Evolutionary conservation across 768 basidiomycete species (phyloP).

Genomic region (Mycena galericulata): DNA sequence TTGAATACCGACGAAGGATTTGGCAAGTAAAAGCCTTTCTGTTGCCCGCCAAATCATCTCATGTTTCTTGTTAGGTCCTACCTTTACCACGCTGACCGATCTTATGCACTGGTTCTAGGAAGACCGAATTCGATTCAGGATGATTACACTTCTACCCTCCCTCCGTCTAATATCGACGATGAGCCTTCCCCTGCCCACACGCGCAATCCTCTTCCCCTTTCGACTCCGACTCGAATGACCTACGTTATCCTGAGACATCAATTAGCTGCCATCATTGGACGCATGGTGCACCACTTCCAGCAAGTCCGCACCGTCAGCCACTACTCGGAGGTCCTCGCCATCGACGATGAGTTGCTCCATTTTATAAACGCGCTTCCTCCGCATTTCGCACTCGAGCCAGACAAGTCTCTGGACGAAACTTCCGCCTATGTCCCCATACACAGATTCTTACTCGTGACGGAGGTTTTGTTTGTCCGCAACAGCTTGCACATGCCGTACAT

Average conservation of each 20-base stretch:
- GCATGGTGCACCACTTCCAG: constrained; percentile 94
- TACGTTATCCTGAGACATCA: constrained; percentile 90
- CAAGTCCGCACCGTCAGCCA: constrained; percentile 81
- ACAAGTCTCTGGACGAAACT: constrained; percentile 79
- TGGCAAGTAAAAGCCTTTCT: constrained; percentile 68
- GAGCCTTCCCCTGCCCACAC: constrained; percentile 58
- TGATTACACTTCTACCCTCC: constrained; percentile 85
- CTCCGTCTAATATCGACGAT: constrained; percentile 80
- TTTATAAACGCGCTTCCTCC: constrained; percentile 84
- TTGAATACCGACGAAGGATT: constrained; percentile 90
- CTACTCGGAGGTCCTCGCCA: constrained; percentile 82
- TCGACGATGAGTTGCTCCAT: constrained; percentile 87
- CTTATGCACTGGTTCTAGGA: constrained; percentile 91
- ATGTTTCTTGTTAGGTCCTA: constrained; percentile 70
- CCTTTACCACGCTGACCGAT: constrained; percentile 93
- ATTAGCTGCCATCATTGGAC: constrained; percentile 87
- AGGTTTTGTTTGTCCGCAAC: constrained; percentile 88
- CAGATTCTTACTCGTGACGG: constrained; percentile 90
- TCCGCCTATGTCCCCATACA: constrained; percentile 80
- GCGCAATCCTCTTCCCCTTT: constrained; percentile 67
- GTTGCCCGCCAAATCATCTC: constrained; percentile 3
- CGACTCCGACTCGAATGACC: constrained; percentile 84
- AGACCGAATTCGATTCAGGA: constrained; percentile 92
- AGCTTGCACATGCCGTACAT: constrained; percentile 91
- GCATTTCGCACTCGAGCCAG: constrained; percentile 80